phyloP scores from a whole-genome alignment of 1,284 basidiomycete genomes.

The Austroboletus niveus region DNA sequence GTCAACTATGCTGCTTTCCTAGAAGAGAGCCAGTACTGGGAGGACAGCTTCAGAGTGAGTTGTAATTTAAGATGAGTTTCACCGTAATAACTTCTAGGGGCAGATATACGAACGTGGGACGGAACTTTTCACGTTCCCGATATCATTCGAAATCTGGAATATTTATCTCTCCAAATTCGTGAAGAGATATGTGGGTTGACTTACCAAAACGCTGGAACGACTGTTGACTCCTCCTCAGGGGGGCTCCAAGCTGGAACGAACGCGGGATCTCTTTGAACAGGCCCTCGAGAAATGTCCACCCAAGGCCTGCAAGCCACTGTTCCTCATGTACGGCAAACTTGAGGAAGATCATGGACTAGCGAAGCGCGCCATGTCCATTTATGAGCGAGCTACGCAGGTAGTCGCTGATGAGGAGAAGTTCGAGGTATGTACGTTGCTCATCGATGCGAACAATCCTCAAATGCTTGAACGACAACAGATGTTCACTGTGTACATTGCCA shows the following conservation, averaged over 20 bases:
- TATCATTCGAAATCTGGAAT: conserved; percentile 99
- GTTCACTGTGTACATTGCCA: conserved; percentile 97
- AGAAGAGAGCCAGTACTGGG: conserved; percentile 97
- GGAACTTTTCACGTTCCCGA: conserved; percentile 96
- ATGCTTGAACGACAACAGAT: conserved; percentile 53
- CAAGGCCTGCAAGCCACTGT: conserved; percentile 93
- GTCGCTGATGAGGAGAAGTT: conserved; percentile 92
- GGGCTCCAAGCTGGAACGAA: conserved; percentile 91
- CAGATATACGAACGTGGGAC: conserved; percentile 96
- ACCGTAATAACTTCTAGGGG: conserved; percentile 2
- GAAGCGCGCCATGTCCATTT: conserved; percentile 95
- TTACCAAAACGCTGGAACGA: not conserved
- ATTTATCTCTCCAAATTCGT: conserved; percentile 98
- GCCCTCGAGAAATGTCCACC: conserved; percentile 94
- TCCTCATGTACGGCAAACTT: conserved; percentile 92
- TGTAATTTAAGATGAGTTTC: conserved; percentile 2
- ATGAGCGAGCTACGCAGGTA: conserved; percentile 87
- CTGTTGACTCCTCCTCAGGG: conserved; percentile 48
- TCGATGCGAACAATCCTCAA: not conserved
- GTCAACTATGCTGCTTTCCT: conserved; percentile 97
- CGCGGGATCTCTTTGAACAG: conserved; percentile 97
- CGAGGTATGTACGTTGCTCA: conserved; percentile 58
- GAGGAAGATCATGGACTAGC: conserved; percentile 96
- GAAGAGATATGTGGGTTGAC: conserved; percentile 82
- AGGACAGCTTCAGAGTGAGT: conserved; percentile 96